Evolutionary conservation across 2,329 filamentous ascomycete species (phyloP).

Genomic region (Didymella sp.): DNA sequence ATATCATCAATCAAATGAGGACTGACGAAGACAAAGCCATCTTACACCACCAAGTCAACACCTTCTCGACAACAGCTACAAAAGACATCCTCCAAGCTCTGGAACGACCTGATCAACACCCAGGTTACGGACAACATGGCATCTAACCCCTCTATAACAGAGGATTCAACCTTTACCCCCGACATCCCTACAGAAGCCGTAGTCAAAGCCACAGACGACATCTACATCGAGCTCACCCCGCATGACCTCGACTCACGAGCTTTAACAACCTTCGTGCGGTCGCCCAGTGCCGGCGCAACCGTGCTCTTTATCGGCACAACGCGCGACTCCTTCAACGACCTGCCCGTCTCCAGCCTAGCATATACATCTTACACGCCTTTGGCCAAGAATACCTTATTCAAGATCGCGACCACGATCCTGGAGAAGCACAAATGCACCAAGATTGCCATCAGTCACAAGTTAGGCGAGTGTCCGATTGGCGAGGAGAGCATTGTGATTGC

Average conservation of each 20-base stretch:
- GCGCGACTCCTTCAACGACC: constrained; percentile 73
- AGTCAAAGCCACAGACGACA: constrained; percentile 46
- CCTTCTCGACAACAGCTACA: not conserved
- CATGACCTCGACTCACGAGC: constrained; percentile 63
- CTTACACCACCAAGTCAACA: not conserved
- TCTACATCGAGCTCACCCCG: constrained; percentile 74
- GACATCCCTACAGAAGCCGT: constrained; percentile 39
- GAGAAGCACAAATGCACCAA: constrained; percentile 70
- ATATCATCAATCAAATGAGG: not conserved
- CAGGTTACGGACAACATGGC: not conserved
- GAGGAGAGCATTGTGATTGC: constrained; percentile 93
- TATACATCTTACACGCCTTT: constrained; percentile 77
- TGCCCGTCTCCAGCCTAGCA: constrained; percentile 74
- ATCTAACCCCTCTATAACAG: constrained; percentile 29
- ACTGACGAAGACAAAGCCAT: constrained; percentile 2
- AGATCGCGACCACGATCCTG: constrained; percentile 66
- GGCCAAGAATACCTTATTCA: constrained; percentile 72
- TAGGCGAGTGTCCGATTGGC: constrained; percentile 85
- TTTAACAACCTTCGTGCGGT: constrained; percentile 72
- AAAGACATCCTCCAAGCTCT: not conserved
- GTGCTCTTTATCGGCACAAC: constrained; percentile 67
- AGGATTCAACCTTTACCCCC: constrained; percentile 35
- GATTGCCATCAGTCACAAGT: constrained; percentile 81
- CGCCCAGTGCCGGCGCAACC: constrained; percentile 47
- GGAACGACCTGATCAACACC: not conserved